These are phyloP conservation scores for Entrophospora sp. DNA, from an alignment of 192 early-diverging fungal species.

Conservation along the genomic window DNA sequence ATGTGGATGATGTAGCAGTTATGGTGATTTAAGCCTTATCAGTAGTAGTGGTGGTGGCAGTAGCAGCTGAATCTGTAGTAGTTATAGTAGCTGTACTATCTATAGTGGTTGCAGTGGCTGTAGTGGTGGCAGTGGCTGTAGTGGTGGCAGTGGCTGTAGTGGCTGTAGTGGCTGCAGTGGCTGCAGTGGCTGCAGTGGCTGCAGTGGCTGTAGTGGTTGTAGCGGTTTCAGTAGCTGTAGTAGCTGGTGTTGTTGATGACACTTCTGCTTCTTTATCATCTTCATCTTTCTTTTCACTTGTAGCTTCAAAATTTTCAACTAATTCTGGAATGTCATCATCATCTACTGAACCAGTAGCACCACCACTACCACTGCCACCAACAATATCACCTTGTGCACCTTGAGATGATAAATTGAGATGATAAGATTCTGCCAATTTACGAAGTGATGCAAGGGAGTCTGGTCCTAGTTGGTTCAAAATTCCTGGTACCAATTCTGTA, in stretches of 20 bases:
- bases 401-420: constrained; percentile 40
- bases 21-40: too few relatives aligned
- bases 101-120: too few relatives aligned
- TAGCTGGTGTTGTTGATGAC: background rate
- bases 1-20: too few relatives aligned
- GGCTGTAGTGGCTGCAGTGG: too few relatives aligned
- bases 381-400: constrained; percentile 39
- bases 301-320: constrained; percentile 62
- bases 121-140: too few relatives aligned
- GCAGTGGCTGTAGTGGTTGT: too few relatives aligned
- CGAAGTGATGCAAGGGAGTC: constrained; percentile 82
- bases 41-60: too few relatives aligned
- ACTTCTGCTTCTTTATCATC: background rate
- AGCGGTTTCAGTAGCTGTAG: background rate
- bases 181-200: too few relatives aligned
- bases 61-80: too few relatives aligned
- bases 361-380: constrained; percentile 38
- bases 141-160: too few relatives aligned
- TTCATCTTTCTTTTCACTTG: constrained; percentile 20
- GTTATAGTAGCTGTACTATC: too few relatives aligned
- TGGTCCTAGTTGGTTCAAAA: constrained; percentile 79
- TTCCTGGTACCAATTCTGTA: constrained; percentile 70
- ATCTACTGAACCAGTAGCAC: too few relatives aligned
- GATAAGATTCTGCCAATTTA: constrained; percentile 80
- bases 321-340: constrained; percentile 96